Percentiles rank a stretch among this genome's conserved stretches.
These are phyloP conservation scores for Vanilla planifolia DNA, from an alignment of 106 monocot genomes.

Conservation along the genomic window DNA sequence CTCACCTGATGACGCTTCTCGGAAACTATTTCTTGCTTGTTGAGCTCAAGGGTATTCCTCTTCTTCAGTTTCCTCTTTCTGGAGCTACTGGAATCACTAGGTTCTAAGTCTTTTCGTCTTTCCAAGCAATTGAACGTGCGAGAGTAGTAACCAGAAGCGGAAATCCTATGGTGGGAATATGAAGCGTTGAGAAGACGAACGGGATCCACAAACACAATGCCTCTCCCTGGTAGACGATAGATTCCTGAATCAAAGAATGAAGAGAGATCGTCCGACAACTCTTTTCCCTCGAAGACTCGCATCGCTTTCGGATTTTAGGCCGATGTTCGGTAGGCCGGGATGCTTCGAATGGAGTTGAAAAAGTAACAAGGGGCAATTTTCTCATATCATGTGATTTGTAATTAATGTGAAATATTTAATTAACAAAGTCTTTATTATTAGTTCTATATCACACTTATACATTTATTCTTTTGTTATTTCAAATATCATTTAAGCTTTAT, in stretches of 20 bases:
- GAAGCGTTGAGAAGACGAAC: constrained; percentile 67
- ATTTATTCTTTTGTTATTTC: too few relatives aligned
- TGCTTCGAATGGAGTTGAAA: too few relatives aligned
- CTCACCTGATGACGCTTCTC: constrained; percentile 71
- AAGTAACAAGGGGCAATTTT: too few relatives aligned
- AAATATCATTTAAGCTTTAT: too few relatives aligned
- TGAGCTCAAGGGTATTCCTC: constrained; percentile 30
- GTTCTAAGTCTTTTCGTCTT: not conserved
- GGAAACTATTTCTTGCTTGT: constrained; percentile 50
- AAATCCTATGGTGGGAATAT: constrained; percentile 51
- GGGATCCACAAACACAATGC: constrained; percentile 65
- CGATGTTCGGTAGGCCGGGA: too few relatives aligned
- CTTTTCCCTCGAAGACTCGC: too few relatives aligned
- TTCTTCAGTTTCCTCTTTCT: constrained; percentile 50
- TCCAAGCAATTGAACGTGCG: constrained; percentile 35
- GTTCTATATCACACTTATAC: too few relatives aligned
- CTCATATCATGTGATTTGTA: too few relatives aligned
- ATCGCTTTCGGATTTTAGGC: too few relatives aligned
- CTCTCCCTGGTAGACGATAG: constrained; percentile 33
- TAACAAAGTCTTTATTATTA: too few relatives aligned
- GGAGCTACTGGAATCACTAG: not conserved
- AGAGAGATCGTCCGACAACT: constrained; percentile 24
- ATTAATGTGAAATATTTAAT: too few relatives aligned
- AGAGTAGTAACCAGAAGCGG: constrained; percentile 66
- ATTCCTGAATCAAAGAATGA: constrained; percentile 60